Evolutionary conservation across 2,329 filamentous ascomycete genomes (phyloP).

Genomic region (Nannizziopsis arthrosporioides): DNA sequence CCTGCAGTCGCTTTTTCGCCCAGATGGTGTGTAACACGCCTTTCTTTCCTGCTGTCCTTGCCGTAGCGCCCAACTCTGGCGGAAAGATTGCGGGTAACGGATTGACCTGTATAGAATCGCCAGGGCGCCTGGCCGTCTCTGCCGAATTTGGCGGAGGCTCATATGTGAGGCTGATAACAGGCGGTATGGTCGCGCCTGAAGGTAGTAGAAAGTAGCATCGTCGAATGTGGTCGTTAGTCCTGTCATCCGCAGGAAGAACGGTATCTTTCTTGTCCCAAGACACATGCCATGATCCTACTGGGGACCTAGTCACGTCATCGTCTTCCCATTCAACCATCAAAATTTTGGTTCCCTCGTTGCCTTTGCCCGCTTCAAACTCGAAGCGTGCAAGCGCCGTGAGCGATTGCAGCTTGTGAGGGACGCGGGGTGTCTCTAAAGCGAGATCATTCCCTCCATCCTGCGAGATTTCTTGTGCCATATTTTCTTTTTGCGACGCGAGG

Average conservation of each 20-base stretch:
- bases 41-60: constrained; percentile 56
- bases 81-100: constrained; percentile 80
- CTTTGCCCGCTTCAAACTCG: constrained; percentile 67
- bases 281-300: constrained; percentile 57
- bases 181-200: constrained; percentile 58
- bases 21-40: constrained; percentile 83
- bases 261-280: constrained; percentile 72
- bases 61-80: constrained; percentile 57
- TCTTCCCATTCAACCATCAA: constrained; percentile 88
- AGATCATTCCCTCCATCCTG: constrained; percentile 11
- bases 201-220: constrained; percentile 73
- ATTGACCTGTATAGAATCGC: constrained; percentile 52
- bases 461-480: constrained; percentile 14
- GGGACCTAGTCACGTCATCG: constrained; percentile 38
- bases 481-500: neutral
- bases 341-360: constrained; percentile 77
- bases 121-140: constrained; percentile 26
- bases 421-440: constrained; percentile 25
- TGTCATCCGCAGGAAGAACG: constrained; percentile 55
- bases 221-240: constrained; percentile 42
- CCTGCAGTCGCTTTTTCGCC: constrained; percentile 69
- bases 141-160: constrained; percentile 35
- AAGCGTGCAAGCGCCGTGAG: constrained; percentile 64
- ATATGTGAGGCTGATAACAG: constrained; percentile 55
- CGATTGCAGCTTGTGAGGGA: constrained; percentile 23